Base-by-base conservation (phyloP, 75 land plant species). In the Chamaecyparis obtusa region DNA sequence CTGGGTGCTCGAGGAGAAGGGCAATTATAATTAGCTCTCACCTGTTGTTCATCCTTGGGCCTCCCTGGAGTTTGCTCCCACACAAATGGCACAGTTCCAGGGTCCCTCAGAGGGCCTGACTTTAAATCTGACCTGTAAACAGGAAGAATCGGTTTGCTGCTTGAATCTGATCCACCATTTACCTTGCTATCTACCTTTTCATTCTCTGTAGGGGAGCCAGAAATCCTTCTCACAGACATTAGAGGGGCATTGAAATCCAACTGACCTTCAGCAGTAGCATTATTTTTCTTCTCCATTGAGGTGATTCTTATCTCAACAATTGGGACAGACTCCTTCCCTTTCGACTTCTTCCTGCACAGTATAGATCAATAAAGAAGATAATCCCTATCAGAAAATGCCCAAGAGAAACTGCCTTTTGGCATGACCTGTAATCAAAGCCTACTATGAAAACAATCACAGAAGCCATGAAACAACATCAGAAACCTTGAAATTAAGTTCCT, bases 31-130 rank as follows among this genome's bases (percentile, higher is more conserved):
- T 27, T 37, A 60, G 86, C 57, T 32, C 19, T 84, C 86, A 32
- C 76, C n/a, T 6, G 51, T 27, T 86, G 83, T 60, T 84, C 93
- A 48, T 90, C 88, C 86, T 95, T 95, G 14, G 93, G 94, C 81
- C 87, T 87, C 82, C 98, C 98, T 17, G 98, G 97, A 41, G 85
- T 87, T 56, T 90, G 91, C 87, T 96, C 98, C 98, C 98, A 96
- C 71, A 85, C 21, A 86, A 97, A 97, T 17, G 99, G 99, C 57
- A 97, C 93, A 19, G 90, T 86, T 11, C 95, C 95, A 32, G 94
- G 90, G 57, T 92, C 90, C 49, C 95, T 91, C n/a, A 94, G 56
- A 30, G 96, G 91, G 30, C 94, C 95, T 21, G 94, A 88, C 71
- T 92, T 94, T 39, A 94, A 55, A 9, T 93, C 93, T 5, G 95